phyloP scores from a whole-genome alignment of 805 yeast genomes.

The Saturnispora galanensis region DNA sequence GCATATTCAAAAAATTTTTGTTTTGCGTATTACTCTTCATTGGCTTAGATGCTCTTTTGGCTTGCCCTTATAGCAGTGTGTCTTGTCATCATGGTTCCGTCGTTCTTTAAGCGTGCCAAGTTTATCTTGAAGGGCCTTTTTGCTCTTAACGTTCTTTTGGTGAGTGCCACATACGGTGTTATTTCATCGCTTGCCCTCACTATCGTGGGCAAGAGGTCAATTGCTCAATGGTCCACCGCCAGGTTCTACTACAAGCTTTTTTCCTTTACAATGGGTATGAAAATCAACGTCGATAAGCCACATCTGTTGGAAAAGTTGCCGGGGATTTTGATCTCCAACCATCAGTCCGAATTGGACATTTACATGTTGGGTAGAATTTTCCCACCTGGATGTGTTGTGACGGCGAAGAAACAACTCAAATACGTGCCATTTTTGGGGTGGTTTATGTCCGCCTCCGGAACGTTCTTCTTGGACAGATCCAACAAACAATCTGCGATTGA shows the following conservation, averaged over 20 bases:
- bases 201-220: slow-evolving; percentile 60
- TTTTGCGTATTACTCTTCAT: too few relatives aligned
- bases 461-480: slow-evolving; percentile 81
- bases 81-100: slow-evolving; percentile 9
- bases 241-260: slow-evolving; percentile 62
- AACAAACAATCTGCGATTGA: slow-evolving; percentile 65
- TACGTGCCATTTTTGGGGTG: slow-evolving; percentile 89
- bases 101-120: slow-evolving; percentile 28
- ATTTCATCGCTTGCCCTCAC: slow-evolving; percentile 60
- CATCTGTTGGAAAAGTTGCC: slow-evolving; percentile 52
- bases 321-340: slow-evolving; percentile 76
- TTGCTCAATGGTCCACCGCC: slow-evolving; percentile 87
- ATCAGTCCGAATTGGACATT: slow-evolving; percentile 84
- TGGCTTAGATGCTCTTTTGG: slow-evolving; percentile 3
- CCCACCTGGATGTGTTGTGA: slow-evolving; percentile 83
- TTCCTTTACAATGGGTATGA: slow-evolving; percentile 56
- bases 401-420: slow-evolving; percentile 79
- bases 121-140: slow-evolving; percentile 48
- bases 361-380: slow-evolving; percentile 72
- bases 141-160: slow-evolving; percentile 42
- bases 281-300: slow-evolving; percentile 58
- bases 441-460: slow-evolving; percentile 89
- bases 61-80: background rate
- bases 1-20: too few relatives aligned
- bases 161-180: slow-evolving; percentile 69